A percentile compares a stretch with the other conserved stretches of the same genome.
Conservation (phyloP, 108 stramenopile genomes). For the Cyclotella kingstonii region DNA sequence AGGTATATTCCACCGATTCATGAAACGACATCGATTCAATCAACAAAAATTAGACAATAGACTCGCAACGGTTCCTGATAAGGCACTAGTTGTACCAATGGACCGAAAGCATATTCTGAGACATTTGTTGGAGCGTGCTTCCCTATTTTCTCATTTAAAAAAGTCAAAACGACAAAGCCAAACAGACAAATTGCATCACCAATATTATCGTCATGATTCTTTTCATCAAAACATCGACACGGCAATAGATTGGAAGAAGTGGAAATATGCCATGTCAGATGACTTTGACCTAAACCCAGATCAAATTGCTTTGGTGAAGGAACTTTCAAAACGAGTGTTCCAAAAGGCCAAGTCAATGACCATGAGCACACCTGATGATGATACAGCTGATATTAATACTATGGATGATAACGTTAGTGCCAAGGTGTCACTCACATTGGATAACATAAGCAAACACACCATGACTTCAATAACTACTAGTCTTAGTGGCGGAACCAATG, state of each 20-base stretch:
- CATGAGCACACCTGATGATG: background rate
- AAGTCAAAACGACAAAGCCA: conserved; percentile 4
- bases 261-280: conserved; percentile 43
- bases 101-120: conserved; percentile 24
- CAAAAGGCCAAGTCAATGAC: background rate
- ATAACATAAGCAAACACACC: too few species aligned
- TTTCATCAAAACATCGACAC: background rate
- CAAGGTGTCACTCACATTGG: too few species aligned
- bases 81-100: too few species aligned
- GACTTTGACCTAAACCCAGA: conserved; percentile 24
- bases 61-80: too few species aligned
- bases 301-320: conserved; percentile 17
- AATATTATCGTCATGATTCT: background rate
- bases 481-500: too few species aligned
- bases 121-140: conserved; percentile 36
- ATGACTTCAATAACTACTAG: too few species aligned
- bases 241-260: conserved; percentile 36
- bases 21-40: too few species aligned
- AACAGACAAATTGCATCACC: background rate
- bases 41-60: too few species aligned
- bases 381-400: background rate
- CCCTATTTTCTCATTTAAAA: conserved; percentile 24
- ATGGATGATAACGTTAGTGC: background rate
- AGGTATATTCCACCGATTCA: too few species aligned
- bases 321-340: conserved; percentile 25